Base-by-base conservation (phyloP, 2,329 filamentous ascomycete species). In the Apiospora koreana region DNA sequence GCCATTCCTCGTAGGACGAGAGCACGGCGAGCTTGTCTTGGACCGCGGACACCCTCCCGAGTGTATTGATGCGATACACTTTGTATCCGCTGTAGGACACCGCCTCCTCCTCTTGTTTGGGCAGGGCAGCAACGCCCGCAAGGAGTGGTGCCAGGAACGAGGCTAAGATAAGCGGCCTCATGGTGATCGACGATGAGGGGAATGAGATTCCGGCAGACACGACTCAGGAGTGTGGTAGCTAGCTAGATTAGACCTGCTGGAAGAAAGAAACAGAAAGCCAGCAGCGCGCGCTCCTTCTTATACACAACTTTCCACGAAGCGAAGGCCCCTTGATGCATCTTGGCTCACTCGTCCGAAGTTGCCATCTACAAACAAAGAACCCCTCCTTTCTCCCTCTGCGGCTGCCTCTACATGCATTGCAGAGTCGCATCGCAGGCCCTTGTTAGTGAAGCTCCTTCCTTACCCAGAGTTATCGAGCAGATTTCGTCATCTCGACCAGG, bases 21-120 rank as follows among this genome's bases (percentile, higher is more conserved):
- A 80, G 70, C 14, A 70, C 71, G 0, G 78, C 71, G 8, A 82
- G 79, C 71, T 76, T 76, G 6, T 75, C 72, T 72, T 80, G 81
- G 68, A 85, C 74, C 12, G 75, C 76, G 23, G 74, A 78, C 9
- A 80, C 74, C 31, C 82, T 80, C 72, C 82, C 82, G 73, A 83
- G 80, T 42, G 83, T 85, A 74, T 83, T 82, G 71, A 86, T 78
- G 16, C 83, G 79, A 71, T 85, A 83, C 25, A 83, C 81, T 48
- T 84, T 83, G 77, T 82, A 83, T 4, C 83, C 83, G 68, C 82
- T 77, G 70, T 86, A 86, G 0, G 80, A 80, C 6, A 82, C 76
- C 46, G 18, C 23, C 21, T 2, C 41, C 21, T 2, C 41, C n/a
- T 25, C 43, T 21, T 23, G 28, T 1, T 62, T 70, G 3, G 68